These are phyloP conservation scores for Calonectria multiphialidica DNA, from an alignment of 2,329 filamentous ascomycete species.

Conservation along the genomic window DNA sequence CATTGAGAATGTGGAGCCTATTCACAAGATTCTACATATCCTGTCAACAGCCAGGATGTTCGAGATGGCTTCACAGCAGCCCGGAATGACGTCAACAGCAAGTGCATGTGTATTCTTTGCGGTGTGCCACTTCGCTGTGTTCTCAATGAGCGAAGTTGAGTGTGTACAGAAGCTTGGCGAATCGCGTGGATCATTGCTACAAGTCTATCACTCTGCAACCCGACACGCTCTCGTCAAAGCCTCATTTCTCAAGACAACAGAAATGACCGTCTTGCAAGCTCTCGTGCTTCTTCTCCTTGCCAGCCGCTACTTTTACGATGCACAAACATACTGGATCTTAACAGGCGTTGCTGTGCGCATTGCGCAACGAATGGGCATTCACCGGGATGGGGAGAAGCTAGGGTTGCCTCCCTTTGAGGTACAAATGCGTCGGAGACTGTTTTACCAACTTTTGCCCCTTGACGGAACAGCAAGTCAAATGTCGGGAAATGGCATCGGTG, in stretches of 20 bases:
- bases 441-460: constrained; percentile 64
- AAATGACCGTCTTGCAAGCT: constrained; percentile 66
- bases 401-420: constrained; percentile 57
- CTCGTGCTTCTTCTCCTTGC: constrained; percentile 60
- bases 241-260: constrained; percentile 62
- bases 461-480: constrained; percentile 43
- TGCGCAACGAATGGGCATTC: constrained; percentile 65
- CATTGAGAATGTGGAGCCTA: constrained; percentile 40
- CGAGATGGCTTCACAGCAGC: constrained; percentile 27
- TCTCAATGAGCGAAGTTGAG: constrained; percentile 56
- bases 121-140: constrained; percentile 54
- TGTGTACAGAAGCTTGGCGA: constrained; percentile 52
- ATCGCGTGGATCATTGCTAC: constrained; percentile 49
- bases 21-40: constrained; percentile 41
- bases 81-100: constrained; percentile 36
- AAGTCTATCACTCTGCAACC: constrained; percentile 54
- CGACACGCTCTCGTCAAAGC: constrained; percentile 63
- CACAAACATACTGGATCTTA: constrained; percentile 62
- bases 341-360: constrained; percentile 65
- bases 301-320: constrained; percentile 55
- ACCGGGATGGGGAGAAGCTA: constrained; percentile 57
- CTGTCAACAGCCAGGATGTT: constrained; percentile 39
- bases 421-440: constrained; percentile 66
- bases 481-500: constrained; percentile 40
- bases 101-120: constrained; percentile 57